Evolutionary conservation across 139 green algal species (phyloP).

Genomic region (Mesotaenium endlicherianum): DNA sequence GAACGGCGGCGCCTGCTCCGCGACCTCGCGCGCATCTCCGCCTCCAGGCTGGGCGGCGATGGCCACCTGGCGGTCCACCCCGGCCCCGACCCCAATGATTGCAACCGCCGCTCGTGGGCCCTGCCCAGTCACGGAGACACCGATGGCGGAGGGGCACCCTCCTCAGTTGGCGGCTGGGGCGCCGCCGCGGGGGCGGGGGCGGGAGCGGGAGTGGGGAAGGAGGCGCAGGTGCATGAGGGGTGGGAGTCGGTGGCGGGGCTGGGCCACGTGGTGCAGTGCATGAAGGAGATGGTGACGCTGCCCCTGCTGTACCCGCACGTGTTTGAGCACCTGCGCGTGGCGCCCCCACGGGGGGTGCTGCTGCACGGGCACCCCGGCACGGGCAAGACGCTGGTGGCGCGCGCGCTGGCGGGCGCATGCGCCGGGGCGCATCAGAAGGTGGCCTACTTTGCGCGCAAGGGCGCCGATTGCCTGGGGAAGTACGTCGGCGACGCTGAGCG

Average conservation of each 20-base stretch:
- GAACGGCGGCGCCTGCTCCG: slow-evolving; percentile 25
- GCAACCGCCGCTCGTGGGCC: too few species aligned
- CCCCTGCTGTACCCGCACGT: slow-evolving; percentile 79
- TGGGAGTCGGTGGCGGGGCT: slow-evolving; percentile 32
- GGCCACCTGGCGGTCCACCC: too few species aligned
- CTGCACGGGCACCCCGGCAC: slow-evolving; percentile 56
- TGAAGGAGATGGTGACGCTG: slow-evolving; percentile 66
- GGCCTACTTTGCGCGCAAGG: slow-evolving; percentile 78
- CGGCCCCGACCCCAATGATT: too few species aligned
- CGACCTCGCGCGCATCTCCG: slow-evolving; percentile 17
- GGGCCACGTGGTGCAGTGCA: slow-evolving; percentile 11
- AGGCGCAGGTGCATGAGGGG: not conserved
- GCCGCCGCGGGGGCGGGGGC: not conserved
- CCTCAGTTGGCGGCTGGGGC: slow-evolving; percentile 1
- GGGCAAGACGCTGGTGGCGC: slow-evolving; percentile 34
- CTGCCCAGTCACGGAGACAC: too few species aligned
- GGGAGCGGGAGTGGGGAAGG: not conserved
- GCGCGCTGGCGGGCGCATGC: slow-evolving; percentile 46
- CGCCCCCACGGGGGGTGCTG: slow-evolving; percentile 63
- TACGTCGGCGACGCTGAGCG: slow-evolving; percentile 84
- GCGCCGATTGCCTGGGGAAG: slow-evolving; percentile 86
- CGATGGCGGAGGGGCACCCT: too few species aligned
- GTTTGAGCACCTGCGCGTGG: slow-evolving; percentile 63
- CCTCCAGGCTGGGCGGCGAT: slow-evolving; percentile 23
- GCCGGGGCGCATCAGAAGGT: slow-evolving; percentile 47